Evolutionary conservation across 2,329 filamentous ascomycete genomes (phyloP).

Genomic region (Colletotrichum cuscutae): DNA sequence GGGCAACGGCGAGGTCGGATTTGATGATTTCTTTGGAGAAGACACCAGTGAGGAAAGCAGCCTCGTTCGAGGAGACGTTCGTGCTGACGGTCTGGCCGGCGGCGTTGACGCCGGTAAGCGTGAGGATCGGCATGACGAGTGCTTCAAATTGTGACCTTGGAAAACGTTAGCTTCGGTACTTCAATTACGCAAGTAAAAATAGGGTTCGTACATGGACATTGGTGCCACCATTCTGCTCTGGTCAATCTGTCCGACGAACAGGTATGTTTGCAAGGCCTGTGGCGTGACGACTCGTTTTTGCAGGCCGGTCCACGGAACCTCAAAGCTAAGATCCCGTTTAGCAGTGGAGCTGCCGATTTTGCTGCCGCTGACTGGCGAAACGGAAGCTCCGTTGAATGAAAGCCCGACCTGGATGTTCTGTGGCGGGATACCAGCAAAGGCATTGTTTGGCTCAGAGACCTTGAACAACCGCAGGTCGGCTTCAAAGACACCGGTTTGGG

Average conservation of each 20-base stretch:
- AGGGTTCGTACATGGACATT: slow-evolving; percentile 68
- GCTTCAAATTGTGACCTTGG: slow-evolving; percentile 67
- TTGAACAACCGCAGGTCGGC: slow-evolving; percentile 82
- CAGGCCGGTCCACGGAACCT: slow-evolving; percentile 5
- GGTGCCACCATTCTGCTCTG: slow-evolving; percentile 60
- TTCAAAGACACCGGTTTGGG: slow-evolving; percentile 75
- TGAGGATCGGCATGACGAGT: slow-evolving; percentile 75
- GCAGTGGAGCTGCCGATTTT: slow-evolving; percentile 41
- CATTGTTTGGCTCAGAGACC: slow-evolving; percentile 67
- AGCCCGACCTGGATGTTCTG: slow-evolving; percentile 66
- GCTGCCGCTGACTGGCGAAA: slow-evolving; percentile 52
- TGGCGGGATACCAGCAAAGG: slow-evolving; percentile 62
- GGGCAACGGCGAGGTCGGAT: slow-evolving; percentile 60
- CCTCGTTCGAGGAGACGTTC: slow-evolving; percentile 75
- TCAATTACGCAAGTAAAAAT: neutral
- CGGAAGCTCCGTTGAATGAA: slow-evolving; percentile 64
- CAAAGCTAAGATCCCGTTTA: slow-evolving; percentile 30
- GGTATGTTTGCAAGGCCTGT: slow-evolving; percentile 68
- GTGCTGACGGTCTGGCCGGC: slow-evolving; percentile 66
- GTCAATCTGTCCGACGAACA: slow-evolving; percentile 77
- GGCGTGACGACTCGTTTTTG: slow-evolving; percentile 41
- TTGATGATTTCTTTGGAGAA: slow-evolving; percentile 69
- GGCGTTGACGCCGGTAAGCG: slow-evolving; percentile 67
- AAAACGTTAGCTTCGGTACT: slow-evolving; percentile 24
- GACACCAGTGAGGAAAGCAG: slow-evolving; percentile 76